Percentiles rank a stretch among this genome's conserved stretches.
phyloP scores from a whole-genome alignment of 441 rosid genomes.

The Breynia disticha region DNA sequence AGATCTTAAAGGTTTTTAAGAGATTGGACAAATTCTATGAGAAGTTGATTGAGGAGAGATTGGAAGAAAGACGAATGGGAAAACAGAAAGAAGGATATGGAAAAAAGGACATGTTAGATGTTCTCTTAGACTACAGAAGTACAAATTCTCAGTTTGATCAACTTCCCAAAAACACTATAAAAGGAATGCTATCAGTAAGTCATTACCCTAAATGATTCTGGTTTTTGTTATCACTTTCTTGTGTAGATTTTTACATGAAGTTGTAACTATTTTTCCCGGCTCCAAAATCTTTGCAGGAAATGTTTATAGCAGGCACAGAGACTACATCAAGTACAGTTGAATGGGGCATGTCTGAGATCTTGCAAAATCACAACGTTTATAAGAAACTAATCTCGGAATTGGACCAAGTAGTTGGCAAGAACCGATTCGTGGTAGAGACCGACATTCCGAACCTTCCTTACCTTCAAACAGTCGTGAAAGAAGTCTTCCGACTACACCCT shows the following conservation, averaged over 20 bases:
- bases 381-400: slow-evolving; percentile 16
- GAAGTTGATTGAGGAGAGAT: slow-evolving; percentile 13
- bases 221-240: too few species aligned
- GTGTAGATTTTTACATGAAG: too few species aligned
- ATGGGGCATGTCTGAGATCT: slow-evolving; percentile 18
- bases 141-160: neutral
- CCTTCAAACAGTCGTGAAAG: slow-evolving; percentile 28
- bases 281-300: slow-evolving; percentile 9
- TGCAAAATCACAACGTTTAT: slow-evolving; percentile 4
- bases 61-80: slow-evolving; percentile 9
- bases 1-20: neutral
- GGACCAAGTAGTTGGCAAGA: slow-evolving; percentile 19
- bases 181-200: slow-evolving; percentile 21
- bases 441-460: slow-evolving; percentile 25
- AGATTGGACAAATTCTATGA: slow-evolving; percentile 16
- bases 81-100: neutral
- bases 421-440: slow-evolving; percentile 22
- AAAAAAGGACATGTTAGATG: slow-evolving; percentile 12
- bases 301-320: slow-evolving; percentile 15
- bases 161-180: slow-evolving; percentile 7
- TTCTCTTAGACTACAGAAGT: slow-evolving; percentile 12
- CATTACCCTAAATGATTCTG: neutral
- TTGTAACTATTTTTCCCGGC: too few species aligned
- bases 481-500: slow-evolving; percentile 29
- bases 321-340: slow-evolving; percentile 14